phyloP scores from a whole-genome alignment of 2,329 filamentous ascomycete genomes.

The Alternaria panax region DNA sequence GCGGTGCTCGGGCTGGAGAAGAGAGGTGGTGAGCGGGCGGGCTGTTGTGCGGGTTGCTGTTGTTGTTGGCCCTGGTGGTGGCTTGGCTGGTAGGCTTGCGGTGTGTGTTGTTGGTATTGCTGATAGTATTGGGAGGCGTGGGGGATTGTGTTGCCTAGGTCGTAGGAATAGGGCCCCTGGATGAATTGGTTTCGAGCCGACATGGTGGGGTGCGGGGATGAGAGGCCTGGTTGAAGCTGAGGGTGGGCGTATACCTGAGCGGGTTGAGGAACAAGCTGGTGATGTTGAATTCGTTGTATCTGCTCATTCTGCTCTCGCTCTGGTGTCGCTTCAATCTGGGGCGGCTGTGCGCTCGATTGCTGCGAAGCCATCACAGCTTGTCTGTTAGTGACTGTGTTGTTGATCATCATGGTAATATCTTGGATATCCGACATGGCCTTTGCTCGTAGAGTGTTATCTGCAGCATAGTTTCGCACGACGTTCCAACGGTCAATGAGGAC shows the following conservation, averaged over 20 bases:
- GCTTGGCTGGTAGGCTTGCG: neutral
- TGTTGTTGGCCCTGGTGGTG: neutral
- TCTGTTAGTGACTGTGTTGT: neutral
- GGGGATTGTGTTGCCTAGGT: neutral
- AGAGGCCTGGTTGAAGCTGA: neutral
- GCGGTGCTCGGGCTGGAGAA: neutral
- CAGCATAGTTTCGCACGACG: neutral
- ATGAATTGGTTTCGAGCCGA: neutral
- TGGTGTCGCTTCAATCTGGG: neutral
- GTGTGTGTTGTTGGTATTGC: neutral
- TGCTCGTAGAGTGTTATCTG: neutral
- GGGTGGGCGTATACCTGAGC: neutral
- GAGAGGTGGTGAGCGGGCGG: no score
- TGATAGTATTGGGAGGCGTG: neutral
- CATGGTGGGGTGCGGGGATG: neutral
- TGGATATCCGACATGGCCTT: neutral
- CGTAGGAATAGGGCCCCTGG: neutral
- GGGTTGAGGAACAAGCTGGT: neutral
- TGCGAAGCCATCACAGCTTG: neutral
- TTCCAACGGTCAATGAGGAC: neutral
- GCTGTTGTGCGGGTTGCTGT: neutral
- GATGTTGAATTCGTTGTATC: neutral
- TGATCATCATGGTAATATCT: neutral
- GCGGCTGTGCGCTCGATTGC: neutral
- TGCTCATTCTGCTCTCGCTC: neutral